phyloP scores from a whole-genome alignment of 2,329 filamentous ascomycete species.

The Aureobasidium sp. region DNA sequence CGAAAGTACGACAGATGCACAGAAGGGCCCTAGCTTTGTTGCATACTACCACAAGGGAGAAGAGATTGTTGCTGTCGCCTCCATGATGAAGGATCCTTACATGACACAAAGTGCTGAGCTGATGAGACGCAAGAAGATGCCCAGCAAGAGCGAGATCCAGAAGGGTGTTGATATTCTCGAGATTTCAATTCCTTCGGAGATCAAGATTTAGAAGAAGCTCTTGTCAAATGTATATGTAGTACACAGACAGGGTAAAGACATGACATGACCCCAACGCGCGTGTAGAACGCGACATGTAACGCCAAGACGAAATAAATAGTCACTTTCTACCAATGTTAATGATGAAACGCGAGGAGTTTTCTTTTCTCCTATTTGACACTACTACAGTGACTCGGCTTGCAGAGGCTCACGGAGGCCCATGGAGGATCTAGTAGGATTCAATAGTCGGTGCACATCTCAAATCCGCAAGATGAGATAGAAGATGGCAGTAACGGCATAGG shows the following conservation, averaged over 20 bases:
- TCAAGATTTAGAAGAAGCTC: constrained; percentile 31
- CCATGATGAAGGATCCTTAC: constrained; percentile 81
- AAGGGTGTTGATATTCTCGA: constrained; percentile 45
- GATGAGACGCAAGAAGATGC: constrained; percentile 78
- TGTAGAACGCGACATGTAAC: constrained; percentile 1
- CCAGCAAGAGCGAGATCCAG: constrained; percentile 66
- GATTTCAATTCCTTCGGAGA: constrained; percentile 36
- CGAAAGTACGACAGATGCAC: constrained; percentile 69
- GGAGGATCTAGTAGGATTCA: constrained; percentile 1
- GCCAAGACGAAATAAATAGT: constrained; percentile 8
- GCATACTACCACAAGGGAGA: constrained; percentile 86
- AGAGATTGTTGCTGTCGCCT: constrained; percentile 79
- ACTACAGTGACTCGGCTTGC: not conserved
- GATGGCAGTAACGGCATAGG: not conserved
- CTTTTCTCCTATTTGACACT: not conserved
- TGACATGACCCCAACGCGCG: not conserved
- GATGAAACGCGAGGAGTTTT: not conserved
- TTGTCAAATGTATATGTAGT: not conserved
- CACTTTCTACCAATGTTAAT: not conserved
- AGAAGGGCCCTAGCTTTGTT: constrained; percentile 59
- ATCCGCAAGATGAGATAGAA: not conserved
- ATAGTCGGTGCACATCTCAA: not conserved
- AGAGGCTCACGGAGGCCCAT: too few relatives aligned
- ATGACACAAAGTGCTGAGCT: constrained; percentile 77
- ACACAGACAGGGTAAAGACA: not conserved